Conservation (phyloP, 2,329 filamentous ascomycete species). For the Xylaria polymorpha region DNA sequence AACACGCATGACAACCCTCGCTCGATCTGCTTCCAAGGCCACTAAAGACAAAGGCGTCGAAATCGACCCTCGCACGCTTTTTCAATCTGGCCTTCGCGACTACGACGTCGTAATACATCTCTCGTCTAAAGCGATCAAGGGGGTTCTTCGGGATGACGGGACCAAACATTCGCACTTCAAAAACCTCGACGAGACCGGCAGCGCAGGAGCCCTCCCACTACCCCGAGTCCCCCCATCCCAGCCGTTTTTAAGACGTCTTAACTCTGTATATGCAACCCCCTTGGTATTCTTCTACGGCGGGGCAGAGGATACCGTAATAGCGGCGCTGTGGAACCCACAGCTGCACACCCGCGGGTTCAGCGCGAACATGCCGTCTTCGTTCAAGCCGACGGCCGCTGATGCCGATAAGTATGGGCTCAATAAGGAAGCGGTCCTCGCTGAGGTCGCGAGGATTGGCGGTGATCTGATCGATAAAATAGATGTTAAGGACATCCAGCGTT, state of each 20-base stretch:
- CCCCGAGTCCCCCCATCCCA: conserved; percentile 70
- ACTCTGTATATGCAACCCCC: conserved; percentile 72
- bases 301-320: conserved; percentile 65
- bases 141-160: conserved; percentile 54
- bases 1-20: conserved; percentile 82
- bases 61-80: conserved; percentile 71
- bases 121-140: conserved; percentile 63
- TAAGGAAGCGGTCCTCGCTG: conserved; percentile 72
- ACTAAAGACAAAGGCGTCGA: conserved; percentile 64
- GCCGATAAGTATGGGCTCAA: conserved; percentile 71
- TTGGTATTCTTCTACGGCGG: conserved; percentile 84
- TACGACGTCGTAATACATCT: conserved; percentile 90
- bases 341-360: conserved; percentile 71
- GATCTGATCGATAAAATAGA: conserved; percentile 77
- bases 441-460: conserved; percentile 76
- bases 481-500: conserved; percentile 47
- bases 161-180: conserved; percentile 72
- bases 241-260: conserved; percentile 76
- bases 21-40: conserved; percentile 77
- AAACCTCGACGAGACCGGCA: conserved; percentile 74
- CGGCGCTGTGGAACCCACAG: conserved; percentile 69
- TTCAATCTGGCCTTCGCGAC: conserved; percentile 77
- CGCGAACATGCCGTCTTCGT: conserved; percentile 76
- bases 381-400: conserved; percentile 62
- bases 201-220: conserved; percentile 55